These are phyloP conservation scores for Euphorbia tirucalli DNA, from an alignment of 345 rosid species.

Conservation along the genomic window DNA sequence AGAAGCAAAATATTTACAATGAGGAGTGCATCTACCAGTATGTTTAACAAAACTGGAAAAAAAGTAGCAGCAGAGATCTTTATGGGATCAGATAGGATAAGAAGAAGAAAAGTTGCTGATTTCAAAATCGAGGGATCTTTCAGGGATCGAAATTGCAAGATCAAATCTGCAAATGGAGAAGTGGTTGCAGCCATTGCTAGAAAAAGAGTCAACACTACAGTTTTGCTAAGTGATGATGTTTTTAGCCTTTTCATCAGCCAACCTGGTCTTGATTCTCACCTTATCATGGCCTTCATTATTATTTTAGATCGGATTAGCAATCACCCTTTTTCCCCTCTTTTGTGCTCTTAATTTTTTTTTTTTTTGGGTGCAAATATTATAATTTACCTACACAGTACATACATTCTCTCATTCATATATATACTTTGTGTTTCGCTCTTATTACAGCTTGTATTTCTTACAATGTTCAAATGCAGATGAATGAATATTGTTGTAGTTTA, in stretches of 20 bases:
- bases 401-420: background rate
- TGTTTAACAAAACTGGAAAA: constrained; percentile 22
- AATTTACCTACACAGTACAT: background rate
- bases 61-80: constrained; percentile 39
- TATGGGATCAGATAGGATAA: background rate
- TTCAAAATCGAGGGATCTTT: constrained; percentile 46
- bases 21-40: constrained; percentile 24
- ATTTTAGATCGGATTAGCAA: constrained; percentile 45
- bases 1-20: constrained; percentile 37
- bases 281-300: constrained; percentile 47
- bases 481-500: too few relatives aligned
- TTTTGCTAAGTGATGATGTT: constrained; percentile 45
- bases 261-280: constrained; percentile 36
- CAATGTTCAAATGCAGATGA: too few relatives aligned
- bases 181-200: constrained; percentile 32
- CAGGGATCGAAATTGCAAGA: constrained; percentile 30
- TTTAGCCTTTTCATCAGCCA: constrained; percentile 42
- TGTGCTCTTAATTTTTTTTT: constrained; percentile 31
- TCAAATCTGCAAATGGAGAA: constrained; percentile 21
- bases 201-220: constrained; percentile 35
- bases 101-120: constrained; percentile 37
- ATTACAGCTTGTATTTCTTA: too few relatives aligned
- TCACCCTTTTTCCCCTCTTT: constrained; percentile 25
- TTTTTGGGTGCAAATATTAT: too few relatives aligned
- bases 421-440: too few relatives aligned